Percentiles rank a stretch among this genome's conserved stretches.
Evolutionary conservation across 2,329 filamentous ascomycete species (phyloP).

Genomic region (Aspergillus amoenus): DNA sequence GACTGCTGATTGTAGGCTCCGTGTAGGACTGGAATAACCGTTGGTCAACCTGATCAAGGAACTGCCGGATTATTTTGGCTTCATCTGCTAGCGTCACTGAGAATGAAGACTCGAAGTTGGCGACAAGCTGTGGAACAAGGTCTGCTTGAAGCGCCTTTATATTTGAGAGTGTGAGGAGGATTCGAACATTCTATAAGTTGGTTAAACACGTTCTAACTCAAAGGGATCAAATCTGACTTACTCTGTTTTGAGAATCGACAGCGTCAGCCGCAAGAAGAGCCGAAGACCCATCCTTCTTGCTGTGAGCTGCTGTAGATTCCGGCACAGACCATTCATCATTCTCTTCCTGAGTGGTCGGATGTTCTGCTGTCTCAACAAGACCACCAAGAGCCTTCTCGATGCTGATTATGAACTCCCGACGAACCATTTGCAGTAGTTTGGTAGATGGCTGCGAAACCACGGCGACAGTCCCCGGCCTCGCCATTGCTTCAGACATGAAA

Average conservation of each 20-base stretch:
- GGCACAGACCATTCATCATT: conserved; percentile 55
- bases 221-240: conserved; percentile 33
- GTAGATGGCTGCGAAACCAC: conserved; percentile 82
- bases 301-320: conserved; percentile 29
- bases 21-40: conserved; percentile 93
- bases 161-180: conserved; percentile 92
- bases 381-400: conserved; percentile 92
- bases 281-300: conserved; percentile 33
- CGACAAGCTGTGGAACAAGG: conserved; percentile 82
- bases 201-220: conserved; percentile 2
- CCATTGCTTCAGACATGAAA: conserved; percentile 83
- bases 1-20: conserved; percentile 66
- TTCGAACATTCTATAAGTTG: conserved; percentile 72
- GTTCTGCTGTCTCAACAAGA: conserved; percentile 95
- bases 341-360: conserved; percentile 62
- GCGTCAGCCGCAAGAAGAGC: conserved; percentile 49
- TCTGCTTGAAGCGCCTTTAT: conserved; percentile 78
- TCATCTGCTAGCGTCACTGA: conserved; percentile 93
- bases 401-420: conserved; percentile 88
- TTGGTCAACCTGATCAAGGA: conserved; percentile 84
- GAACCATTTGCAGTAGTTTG: conserved; percentile 87
- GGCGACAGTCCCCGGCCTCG: conserved; percentile 68
- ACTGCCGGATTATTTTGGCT: conserved; percentile 85
- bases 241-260: conserved; percentile 54
- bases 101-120: conserved; percentile 90